These are phyloP conservation scores for Globisporangium mamillatum DNA, from an alignment of 352 stramenopile species.

Conservation along the genomic window DNA sequence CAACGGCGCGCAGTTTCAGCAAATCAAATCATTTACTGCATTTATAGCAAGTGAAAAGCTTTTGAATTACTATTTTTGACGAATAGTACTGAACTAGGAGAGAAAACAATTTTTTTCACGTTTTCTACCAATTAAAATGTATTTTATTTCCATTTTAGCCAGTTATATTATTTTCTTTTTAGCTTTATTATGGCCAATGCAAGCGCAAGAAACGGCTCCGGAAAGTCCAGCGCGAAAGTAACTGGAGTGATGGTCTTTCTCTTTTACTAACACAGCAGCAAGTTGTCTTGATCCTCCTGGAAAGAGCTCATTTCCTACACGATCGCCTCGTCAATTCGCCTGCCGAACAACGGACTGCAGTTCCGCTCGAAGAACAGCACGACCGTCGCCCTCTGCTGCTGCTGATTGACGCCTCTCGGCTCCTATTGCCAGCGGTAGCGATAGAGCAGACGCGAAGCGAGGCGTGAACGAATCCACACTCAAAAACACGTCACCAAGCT, in stretches of 20 bases:
- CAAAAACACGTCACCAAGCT: background rate
- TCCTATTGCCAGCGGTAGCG: background rate
- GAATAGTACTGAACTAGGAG: slow-evolving; percentile 2
- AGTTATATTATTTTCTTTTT: background rate
- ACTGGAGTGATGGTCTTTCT: slow-evolving; percentile 13
- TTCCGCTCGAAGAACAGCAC: no score
- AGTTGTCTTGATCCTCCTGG: background rate
- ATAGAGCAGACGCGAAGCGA: background rate
- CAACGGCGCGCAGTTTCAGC: slow-evolving; percentile 23
- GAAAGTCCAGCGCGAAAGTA: slow-evolving; percentile 17
- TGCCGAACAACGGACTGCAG: background rate
- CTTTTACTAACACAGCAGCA: background rate
- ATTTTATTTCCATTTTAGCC: background rate
- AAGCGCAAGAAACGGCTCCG: background rate
- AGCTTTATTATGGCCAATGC: background rate
- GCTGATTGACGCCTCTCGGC: background rate
- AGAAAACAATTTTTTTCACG: background rate
- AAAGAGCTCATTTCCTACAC: background rate
- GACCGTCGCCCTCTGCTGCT: background rate
- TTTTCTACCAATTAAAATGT: background rate
- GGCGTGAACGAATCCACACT: background rate
- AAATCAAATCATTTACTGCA: slow-evolving; percentile 16
- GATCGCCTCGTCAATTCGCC: background rate
- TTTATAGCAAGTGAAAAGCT: slow-evolving; percentile 22
- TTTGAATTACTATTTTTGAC: background rate